Percentiles rank a stretch among this genome's conserved stretches.
Evolutionary conservation across 805 yeast species (phyloP).

Genomic region (Candida argentea): DNA sequence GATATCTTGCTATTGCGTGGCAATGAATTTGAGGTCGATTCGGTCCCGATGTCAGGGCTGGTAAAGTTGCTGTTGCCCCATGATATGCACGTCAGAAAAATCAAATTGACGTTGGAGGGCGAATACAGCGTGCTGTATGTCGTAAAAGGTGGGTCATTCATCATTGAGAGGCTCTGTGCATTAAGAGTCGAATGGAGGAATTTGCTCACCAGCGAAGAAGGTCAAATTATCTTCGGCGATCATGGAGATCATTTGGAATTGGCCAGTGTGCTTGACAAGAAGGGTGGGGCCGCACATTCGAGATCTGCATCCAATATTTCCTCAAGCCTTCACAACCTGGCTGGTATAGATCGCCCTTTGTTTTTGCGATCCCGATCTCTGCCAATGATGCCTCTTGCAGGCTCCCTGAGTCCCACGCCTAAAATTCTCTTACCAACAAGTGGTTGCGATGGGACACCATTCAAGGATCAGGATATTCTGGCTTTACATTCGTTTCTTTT

Average conservation of each 20-base stretch:
- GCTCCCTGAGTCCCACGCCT: too few relatives aligned
- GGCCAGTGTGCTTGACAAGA: constrained; percentile 11
- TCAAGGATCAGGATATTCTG: constrained; percentile 16
- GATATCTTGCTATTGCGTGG: constrained; percentile 36
- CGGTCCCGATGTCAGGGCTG: constrained; percentile 34
- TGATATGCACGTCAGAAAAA: constrained; percentile 27
- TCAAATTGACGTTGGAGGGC: constrained; percentile 33
- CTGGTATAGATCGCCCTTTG: constrained; percentile 12
- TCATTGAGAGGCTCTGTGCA: constrained; percentile 28
- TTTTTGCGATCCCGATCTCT: constrained; percentile 22
- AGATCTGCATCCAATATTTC: not conserved
- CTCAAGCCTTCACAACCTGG: constrained; percentile 1
- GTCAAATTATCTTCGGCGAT: constrained; percentile 28
- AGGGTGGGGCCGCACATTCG: constrained; percentile 5
- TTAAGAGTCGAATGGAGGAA: constrained; percentile 40
- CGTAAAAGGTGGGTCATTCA: constrained; percentile 21
- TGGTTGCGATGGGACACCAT: constrained; percentile 37
- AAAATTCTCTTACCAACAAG: constrained; percentile 14
- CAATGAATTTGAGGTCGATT: constrained; percentile 33
- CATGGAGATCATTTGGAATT: constrained; percentile 28
- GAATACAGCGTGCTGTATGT: constrained; percentile 33
- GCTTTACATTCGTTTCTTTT: constrained; percentile 27
- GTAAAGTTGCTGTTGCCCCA: constrained; percentile 37
- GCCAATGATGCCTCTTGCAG: constrained; percentile 12
- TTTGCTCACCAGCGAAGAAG: constrained; percentile 29